Conservation (phyloP, 768 basidiomycete genomes). For the Tulasnella sp. region DNA sequence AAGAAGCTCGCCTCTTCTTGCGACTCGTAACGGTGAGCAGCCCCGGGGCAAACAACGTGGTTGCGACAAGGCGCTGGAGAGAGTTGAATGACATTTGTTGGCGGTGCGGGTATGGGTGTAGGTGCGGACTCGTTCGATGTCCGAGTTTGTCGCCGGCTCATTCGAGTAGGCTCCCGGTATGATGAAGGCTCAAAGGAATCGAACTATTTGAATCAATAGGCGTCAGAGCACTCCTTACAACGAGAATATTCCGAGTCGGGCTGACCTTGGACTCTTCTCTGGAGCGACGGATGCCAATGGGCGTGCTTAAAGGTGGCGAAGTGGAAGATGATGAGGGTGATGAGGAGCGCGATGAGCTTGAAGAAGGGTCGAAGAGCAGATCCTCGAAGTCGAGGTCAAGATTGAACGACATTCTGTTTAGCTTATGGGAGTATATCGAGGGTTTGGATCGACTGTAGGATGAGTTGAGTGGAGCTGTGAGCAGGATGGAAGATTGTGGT, state of each 20-base stretch:
- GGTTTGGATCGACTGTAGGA: too few species aligned
- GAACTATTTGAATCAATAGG: neutral
- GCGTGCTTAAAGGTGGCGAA: neutral
- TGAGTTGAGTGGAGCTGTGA: too few species aligned
- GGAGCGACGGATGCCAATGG: neutral
- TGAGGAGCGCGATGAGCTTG: slow-evolving; percentile 11
- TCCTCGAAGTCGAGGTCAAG: slow-evolving; percentile 13
- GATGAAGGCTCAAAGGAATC: slow-evolving; percentile 1
- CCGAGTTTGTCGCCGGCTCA: neutral
- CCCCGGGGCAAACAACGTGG: slow-evolving; percentile 7
- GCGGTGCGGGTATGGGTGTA: neutral
- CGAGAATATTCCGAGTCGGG: too few species aligned
- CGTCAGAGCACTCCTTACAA: too few species aligned
- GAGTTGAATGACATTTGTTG: neutral
- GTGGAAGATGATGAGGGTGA: neutral
- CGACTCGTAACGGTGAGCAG: slow-evolving; percentile 2
- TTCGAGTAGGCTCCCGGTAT: slow-evolving; percentile 6
- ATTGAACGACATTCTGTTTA: too few species aligned
- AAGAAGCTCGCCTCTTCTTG: slow-evolving; percentile 1
- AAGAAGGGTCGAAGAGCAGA: slow-evolving; percentile 9
- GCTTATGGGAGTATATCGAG: neutral
- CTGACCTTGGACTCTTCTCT: neutral
- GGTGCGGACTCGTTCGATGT: neutral
- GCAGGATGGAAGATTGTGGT: too few species aligned
- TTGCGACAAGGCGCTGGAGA: neutral